phyloP scores from a whole-genome alignment of 225 moss, liverwort and hornwort genomes.

The Polytrichum formosum region DNA sequence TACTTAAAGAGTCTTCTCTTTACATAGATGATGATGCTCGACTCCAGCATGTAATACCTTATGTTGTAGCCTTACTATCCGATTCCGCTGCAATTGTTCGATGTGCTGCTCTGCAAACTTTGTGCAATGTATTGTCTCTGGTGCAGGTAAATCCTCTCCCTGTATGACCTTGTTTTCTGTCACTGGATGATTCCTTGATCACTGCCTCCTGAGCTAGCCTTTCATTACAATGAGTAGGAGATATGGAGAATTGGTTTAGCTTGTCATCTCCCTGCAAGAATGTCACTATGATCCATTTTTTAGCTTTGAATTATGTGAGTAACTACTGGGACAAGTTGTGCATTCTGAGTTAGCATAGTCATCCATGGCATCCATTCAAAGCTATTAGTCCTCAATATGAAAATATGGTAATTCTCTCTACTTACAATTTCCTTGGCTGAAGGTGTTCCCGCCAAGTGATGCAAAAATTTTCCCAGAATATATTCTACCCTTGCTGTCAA shows the following conservation, averaged over 20 bases:
- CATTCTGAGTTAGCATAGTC: too few relatives aligned
- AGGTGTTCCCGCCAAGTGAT: constrained; percentile 89
- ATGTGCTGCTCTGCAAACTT: constrained; percentile 90
- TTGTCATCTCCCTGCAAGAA: too few relatives aligned
- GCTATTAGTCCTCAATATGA: neutral
- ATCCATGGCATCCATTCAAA: too few relatives aligned
- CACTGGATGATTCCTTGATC: too few relatives aligned
- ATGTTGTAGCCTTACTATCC: constrained; percentile 85
- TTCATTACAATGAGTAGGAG: too few relatives aligned
- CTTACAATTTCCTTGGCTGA: constrained; percentile 10
- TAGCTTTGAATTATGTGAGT: too few relatives aligned
- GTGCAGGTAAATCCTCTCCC: constrained; percentile 56
- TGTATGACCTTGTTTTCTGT: constrained; percentile 6
- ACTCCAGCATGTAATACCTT: constrained; percentile 92
- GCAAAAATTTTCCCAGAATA: constrained; percentile 99
- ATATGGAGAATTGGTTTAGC: too few relatives aligned
- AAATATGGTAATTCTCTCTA: neutral
- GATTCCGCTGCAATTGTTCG: constrained; percentile 92
- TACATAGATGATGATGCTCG: constrained; percentile 94
- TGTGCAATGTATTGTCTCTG: constrained; percentile 84
- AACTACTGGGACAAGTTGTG: too few relatives aligned
- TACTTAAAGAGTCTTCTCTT: constrained; percentile 79
- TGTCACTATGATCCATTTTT: too few relatives aligned
- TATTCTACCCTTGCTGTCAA: constrained; percentile 88
- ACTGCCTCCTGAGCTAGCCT: too few relatives aligned